Evolutionary conservation across 1,284 basidiomycete species (phyloP), one percentile per base, ranked within the genome.

Genomic region (Ustilago crameri): DNA sequence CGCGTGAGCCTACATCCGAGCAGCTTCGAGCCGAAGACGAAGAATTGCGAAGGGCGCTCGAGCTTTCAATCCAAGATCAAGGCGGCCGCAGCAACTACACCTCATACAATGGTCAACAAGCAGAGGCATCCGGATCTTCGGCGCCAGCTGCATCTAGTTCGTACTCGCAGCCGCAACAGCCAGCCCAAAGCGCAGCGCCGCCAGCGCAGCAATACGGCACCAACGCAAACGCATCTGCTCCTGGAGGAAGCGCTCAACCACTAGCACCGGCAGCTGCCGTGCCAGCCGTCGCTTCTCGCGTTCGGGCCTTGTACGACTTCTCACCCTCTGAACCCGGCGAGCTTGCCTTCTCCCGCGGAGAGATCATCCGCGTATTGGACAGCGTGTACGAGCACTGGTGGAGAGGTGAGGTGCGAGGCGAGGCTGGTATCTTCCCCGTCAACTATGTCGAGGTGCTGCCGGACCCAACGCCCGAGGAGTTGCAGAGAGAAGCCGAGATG

Each of bases 341-440:
- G 84, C 87, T 99, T 5, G 90, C 90, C 1, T 97, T 99, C 82
- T 90, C 92, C 57, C 91, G 92, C 74, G 96, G 95, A 3, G 96
- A 98, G 78, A 86, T 97, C 51, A 95, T 98, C 85, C 94, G 95
- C 76, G 95, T 98, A 15, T 89, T 98, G 10, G 94, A 98, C 83
- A 89, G 93, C 41, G 92, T 91, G 24, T 97, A 97, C 85, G 91
- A 94, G 79, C 93, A 98, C 82, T 99, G 96, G 96, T 98, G 95
- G 95, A 87, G 93, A 45, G 96, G 96, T 2, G 95, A 98, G 76
- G 85, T 94, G 38, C 91, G 91, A 75, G 94, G 95, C 1, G 87
- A 92, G 63, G 94, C 93, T 9, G 96, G 96, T 14, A 98, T 99
- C 64, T 98, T 99, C 84, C 95, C 96, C 0, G 93, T 97, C 38